Percentiles rank a stretch among this genome's conserved stretches.
These are phyloP conservation scores for Metschnikowia kofuensis DNA, from an alignment of 805 yeast species.

Conservation along the genomic window DNA sequence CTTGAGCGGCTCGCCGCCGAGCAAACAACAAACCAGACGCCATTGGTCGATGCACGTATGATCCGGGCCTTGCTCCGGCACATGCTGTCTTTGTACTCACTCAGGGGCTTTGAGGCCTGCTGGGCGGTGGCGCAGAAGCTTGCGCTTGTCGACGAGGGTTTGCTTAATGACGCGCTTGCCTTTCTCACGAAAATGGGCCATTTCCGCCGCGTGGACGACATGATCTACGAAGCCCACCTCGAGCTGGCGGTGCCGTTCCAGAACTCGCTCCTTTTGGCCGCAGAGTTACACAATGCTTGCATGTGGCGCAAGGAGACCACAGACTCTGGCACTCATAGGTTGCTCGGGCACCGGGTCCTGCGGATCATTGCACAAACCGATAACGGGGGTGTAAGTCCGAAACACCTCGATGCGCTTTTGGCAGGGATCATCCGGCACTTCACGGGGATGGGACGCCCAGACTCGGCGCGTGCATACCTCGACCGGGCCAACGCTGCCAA, in stretches of 20 bases:
- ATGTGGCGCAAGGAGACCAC: constrained; percentile 24
- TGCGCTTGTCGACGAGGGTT: constrained; percentile 21
- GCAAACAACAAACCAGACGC: constrained; percentile 15
- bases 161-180: constrained; percentile 26
- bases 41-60: constrained; percentile 18
- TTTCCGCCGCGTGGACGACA: constrained; percentile 30
- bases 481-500: constrained; percentile 16
- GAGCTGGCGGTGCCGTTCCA: constrained; percentile 28
- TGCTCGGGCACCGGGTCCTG: constrained; percentile 10
- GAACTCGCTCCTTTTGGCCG: constrained; percentile 24
- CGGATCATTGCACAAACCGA: constrained; percentile 16
- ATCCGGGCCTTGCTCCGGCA: constrained; percentile 22
- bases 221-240: constrained; percentile 31
- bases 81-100: constrained; percentile 20
- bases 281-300: constrained; percentile 30
- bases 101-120: constrained; percentile 20
- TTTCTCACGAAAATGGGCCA: constrained; percentile 31
- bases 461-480: constrained; percentile 22
- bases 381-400: constrained; percentile 3
- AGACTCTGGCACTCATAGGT: constrained; percentile 6
- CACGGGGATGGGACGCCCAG: constrained; percentile 16
- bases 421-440: constrained; percentile 28
- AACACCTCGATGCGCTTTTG: constrained; percentile 16
- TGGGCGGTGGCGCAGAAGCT: constrained; percentile 18
- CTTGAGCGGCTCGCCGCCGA: constrained; percentile 21